A percentile compares a stretch with the other conserved stretches of the same genome.
Conservation (phyloP, 345 rosid species). For the Aurinia saxatilis region DNA sequence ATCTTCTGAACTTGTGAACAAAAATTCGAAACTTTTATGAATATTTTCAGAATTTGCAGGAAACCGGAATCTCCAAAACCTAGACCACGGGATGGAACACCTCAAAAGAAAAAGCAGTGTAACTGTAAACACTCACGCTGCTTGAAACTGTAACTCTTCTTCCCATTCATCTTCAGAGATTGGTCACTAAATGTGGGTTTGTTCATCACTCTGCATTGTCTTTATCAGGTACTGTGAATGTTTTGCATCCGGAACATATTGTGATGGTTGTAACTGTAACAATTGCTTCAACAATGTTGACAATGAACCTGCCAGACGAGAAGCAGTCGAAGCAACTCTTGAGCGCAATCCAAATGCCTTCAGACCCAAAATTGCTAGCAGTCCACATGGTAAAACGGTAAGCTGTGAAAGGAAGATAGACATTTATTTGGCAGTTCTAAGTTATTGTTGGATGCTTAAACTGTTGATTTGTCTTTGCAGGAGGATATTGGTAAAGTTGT, state of each 20-base stretch:
- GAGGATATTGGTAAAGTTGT: slow-evolving; percentile 76
- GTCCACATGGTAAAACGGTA: slow-evolving; percentile 92
- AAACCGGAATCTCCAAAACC: slow-evolving; percentile 82
- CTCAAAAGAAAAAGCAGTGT: slow-evolving; percentile 93
- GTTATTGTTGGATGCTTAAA: not conserved
- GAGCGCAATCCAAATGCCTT: slow-evolving; percentile 98
- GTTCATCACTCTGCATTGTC: not conserved
- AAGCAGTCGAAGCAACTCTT: slow-evolving; percentile 88
- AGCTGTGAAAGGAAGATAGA: not conserved
- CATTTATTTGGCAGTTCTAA: not conserved
- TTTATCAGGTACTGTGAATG: slow-evolving; percentile 88
- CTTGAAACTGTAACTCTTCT: slow-evolving; percentile 76
- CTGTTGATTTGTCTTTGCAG: slow-evolving; percentile 32
- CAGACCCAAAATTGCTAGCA: slow-evolving; percentile 95
- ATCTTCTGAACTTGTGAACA: too few species aligned
- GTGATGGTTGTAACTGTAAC: slow-evolving; percentile 97
- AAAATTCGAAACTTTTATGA: too few species aligned
- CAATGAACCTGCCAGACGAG: slow-evolving; percentile 82
- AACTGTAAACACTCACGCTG: slow-evolving; percentile 97
- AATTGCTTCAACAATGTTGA: slow-evolving; percentile 94
- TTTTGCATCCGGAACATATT: slow-evolving; percentile 93
- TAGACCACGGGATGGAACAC: slow-evolving; percentile 77
- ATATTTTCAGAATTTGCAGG: too few species aligned
- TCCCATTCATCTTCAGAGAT: too few species aligned
- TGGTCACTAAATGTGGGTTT: too few species aligned